phyloP scores from a whole-genome alignment of 2,329 filamentous ascomycete genomes.

The Microsporum ferrugineum region DNA sequence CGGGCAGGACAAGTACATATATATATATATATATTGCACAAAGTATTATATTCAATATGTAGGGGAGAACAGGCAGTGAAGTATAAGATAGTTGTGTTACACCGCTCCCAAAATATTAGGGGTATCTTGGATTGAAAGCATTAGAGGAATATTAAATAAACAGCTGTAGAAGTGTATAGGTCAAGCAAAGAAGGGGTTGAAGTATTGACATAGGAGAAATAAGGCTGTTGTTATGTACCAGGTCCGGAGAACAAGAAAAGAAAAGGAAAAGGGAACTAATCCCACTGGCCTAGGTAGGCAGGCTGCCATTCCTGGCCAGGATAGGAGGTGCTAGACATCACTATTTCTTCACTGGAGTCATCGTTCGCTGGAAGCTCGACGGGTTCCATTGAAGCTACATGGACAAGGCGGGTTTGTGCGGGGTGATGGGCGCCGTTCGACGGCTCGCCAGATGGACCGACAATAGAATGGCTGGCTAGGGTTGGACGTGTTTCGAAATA shows the following conservation, averaged over 20 bases:
- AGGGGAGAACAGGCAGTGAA: neutral
- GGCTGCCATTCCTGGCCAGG: slow-evolving; percentile 40
- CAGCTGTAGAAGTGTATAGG: neutral
- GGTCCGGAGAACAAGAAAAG: neutral
- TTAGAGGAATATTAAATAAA: neutral
- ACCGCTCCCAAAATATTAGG: neutral
- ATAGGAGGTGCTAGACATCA: slow-evolving; percentile 40
- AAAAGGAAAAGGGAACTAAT: slow-evolving; percentile 4
- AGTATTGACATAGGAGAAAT: neutral
- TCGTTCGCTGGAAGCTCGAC: slow-evolving; percentile 27
- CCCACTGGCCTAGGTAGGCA: slow-evolving; percentile 10
- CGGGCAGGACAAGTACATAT: no score
- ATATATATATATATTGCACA: no score
- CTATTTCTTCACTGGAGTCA: slow-evolving; percentile 35
- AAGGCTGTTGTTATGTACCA: neutral
- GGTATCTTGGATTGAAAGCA: neutral
- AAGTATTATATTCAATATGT: no score
- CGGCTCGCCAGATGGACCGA: neutral
- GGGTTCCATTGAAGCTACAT: slow-evolving; percentile 15
- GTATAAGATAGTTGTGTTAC: neutral
- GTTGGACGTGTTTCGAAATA: neutral
- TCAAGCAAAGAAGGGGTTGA: neutral
- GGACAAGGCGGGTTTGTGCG: neutral
- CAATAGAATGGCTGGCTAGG: neutral
- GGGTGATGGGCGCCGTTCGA: neutral